Base-by-base conservation (phyloP, 139 green algal species). In the Diplosphaera chodatii region DNA sequence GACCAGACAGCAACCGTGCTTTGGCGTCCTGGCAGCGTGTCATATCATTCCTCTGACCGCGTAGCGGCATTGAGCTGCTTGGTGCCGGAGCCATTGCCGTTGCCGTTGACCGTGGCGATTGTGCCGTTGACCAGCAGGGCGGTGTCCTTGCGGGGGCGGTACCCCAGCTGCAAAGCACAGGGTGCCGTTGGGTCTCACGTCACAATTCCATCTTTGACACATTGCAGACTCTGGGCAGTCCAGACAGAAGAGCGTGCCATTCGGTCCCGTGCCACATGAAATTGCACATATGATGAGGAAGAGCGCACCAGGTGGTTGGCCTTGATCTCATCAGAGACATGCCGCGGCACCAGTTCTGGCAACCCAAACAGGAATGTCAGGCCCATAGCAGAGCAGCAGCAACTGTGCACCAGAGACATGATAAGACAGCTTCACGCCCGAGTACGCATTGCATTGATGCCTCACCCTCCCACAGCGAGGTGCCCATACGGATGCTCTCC, bases 271-370 rank as follows among this genome's bases (percentile, higher is more conserved):
- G n/a, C n/a, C n/a, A n/a, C n/a, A n/a, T n/a, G n/a, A n/a, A n/a
- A n/a, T n/a, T n/a, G n/a, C n/a, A n/a, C 37, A 48, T 48, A 8
- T 8, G 10, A 48, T 8, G 37, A 29, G 41, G 30, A 29, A 63
- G 78, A 85, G 32, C 80, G 76, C 67, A 82, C 63, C 33, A 86
- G 70, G 15, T 69, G 29, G 22, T 77, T 40, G 6, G 18, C 70
- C 65, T 79, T 86, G 69, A 86, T 86, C 55, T 86, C 77, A 16
- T 81, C 74, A 4, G 55, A 25, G 2, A 86, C 80, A 55, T 74
- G 66, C 18, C 32, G 31, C 1, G 80, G 80, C 22, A 73, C 67
- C 34, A 63, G 66, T 23, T 59, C 22, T 30, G 63, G 20, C 63
- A 29, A 41, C 40, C n/a, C 27, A 64, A 64, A n/a, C 8, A 30